Percentiles rank a stretch among this genome's conserved stretches.
Conservation (phyloP, 805 yeast species). For the Suhomyces xylopsoci region DNA sequence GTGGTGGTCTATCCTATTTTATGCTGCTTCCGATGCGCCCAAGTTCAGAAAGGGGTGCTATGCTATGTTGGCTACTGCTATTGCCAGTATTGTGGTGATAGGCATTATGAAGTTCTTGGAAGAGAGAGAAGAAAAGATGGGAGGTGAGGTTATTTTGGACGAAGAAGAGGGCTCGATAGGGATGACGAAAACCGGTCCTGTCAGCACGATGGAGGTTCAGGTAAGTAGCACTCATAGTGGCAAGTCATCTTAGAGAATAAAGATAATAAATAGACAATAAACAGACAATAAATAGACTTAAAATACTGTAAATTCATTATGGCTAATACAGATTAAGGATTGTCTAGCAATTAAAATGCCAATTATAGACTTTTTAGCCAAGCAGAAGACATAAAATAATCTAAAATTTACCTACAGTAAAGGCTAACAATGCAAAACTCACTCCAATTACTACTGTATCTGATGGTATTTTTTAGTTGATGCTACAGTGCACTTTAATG, state of each 20-base stretch:
- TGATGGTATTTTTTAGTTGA: too few relatives aligned
- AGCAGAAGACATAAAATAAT: too few relatives aligned
- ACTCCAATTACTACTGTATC: too few relatives aligned
- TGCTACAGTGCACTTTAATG: too few relatives aligned
- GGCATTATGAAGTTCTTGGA: slow-evolving; percentile 43
- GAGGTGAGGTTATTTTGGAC: background rate
- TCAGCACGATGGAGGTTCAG: background rate
- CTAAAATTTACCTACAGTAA: too few relatives aligned
- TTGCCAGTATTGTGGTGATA: slow-evolving; percentile 41
- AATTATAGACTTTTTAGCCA: too few relatives aligned
- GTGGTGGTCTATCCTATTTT: slow-evolving; percentile 60
- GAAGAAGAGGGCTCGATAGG: background rate
- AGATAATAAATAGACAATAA: too few relatives aligned
- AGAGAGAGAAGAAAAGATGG: slow-evolving; percentile 26
- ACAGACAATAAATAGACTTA: too few relatives aligned
- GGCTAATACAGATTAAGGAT: too few relatives aligned
- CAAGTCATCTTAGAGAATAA: background rate
- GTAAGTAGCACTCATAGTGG: background rate
- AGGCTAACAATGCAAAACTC: too few relatives aligned
- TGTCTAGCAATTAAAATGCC: too few relatives aligned
- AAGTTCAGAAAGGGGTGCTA: slow-evolving; percentile 50
- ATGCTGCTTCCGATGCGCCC: slow-evolving; percentile 51
- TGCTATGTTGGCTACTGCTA: slow-evolving; percentile 54
- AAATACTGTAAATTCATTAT: too few relatives aligned
- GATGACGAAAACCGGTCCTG: background rate